Evolutionary conservation across 2,329 filamentous ascomycete genomes (phyloP).

Genomic region (Botrytis medusae): DNA sequence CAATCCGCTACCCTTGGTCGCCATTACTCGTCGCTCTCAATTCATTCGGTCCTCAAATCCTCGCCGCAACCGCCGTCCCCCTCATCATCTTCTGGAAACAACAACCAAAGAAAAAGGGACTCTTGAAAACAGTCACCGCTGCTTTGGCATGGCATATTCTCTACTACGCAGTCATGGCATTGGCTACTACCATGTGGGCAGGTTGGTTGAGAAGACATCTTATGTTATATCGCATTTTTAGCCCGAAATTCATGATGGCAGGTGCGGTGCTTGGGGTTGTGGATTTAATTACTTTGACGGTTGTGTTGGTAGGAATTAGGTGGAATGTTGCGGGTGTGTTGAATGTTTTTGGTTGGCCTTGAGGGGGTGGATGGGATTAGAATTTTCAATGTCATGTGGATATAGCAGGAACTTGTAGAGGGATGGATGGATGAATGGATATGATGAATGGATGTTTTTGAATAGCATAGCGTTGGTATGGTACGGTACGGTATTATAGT

Average conservation of each 20-base stretch:
- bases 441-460: not conserved
- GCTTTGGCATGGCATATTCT: slow-evolving; percentile 72
- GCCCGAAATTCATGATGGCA: slow-evolving; percentile 85
- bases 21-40: slow-evolving; percentile 81
- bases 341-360: slow-evolving; percentile 77
- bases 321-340: slow-evolving; percentile 76
- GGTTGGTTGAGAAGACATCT: slow-evolving; percentile 85
- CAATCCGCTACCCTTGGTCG: slow-evolving; percentile 84
- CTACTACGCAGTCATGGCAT: slow-evolving; percentile 78
- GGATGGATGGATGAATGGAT: not conserved
- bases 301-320: slow-evolving; percentile 73
- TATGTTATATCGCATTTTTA: slow-evolving; percentile 95
- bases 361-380: not conserved
- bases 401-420: not conserved
- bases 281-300: slow-evolving; percentile 69
- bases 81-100: slow-evolving; percentile 88
- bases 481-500: not conserved
- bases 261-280: slow-evolving; percentile 70
- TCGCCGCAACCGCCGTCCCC: slow-evolving; percentile 77
- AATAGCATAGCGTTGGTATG: slow-evolving; percentile 5
- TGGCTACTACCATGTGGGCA: slow-evolving; percentile 89
- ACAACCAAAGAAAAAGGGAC: slow-evolving; percentile 61
- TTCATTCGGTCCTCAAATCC: slow-evolving; percentile 84
- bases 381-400: not conserved
- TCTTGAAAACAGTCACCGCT: slow-evolving; percentile 60